Evolutionary conservation across 495 filamentous ascomycete species (phyloP), one percentile per base, ranked within the genome.

Genomic region (Penicillium cosmopolitanum): DNA sequence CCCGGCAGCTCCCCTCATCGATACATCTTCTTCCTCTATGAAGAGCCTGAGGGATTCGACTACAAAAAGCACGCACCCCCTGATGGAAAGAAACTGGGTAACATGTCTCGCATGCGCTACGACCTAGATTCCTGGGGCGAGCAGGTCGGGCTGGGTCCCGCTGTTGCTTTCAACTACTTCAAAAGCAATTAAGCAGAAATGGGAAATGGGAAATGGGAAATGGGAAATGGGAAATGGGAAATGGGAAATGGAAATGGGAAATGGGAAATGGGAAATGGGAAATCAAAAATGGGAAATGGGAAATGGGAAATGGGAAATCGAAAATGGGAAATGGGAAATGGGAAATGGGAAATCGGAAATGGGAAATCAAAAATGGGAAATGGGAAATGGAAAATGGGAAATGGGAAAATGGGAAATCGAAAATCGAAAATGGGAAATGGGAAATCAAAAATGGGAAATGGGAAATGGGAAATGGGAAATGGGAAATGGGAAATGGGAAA

Each of bases 161-260:
- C 77, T 21, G 38, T 87, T 50, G 84, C 83, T 40, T 77, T 72
- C 25, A 86, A 85, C 66, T 87, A 81, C 60, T 85, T 85, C 63
- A 55, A 51, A 16, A 76, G 72, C 61, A 77, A 77, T 58, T 78
- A 68, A 36, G 54, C 2, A 13, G 44, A 18, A 47, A 15, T 11
- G 15, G 16, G 2, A n/a, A 44, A 3, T 21, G 19, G 15, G 15
- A 7, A 44, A 44, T 21, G 42, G 42, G 5, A n/a, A n/a, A n/a
- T n/a, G n/a, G n/a, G n/a, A n/a, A n/a, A n/a, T n/a, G n/a, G n/a
- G n/a, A n/a, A n/a, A n/a, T n/a, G n/a, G n/a, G n/a, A n/a, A n/a
- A n/a, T n/a, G n/a, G n/a, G n/a, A n/a, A n/a, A n/a, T n/a, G n/a
- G n/a, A n/a, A n/a, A n/a, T n/a, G n/a, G n/a, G n/a, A n/a, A n/a